These are phyloP conservation scores for Gyromitra esculenta DNA, from an alignment of 2,329 filamentous ascomycete species.

Conservation along the genomic window DNA sequence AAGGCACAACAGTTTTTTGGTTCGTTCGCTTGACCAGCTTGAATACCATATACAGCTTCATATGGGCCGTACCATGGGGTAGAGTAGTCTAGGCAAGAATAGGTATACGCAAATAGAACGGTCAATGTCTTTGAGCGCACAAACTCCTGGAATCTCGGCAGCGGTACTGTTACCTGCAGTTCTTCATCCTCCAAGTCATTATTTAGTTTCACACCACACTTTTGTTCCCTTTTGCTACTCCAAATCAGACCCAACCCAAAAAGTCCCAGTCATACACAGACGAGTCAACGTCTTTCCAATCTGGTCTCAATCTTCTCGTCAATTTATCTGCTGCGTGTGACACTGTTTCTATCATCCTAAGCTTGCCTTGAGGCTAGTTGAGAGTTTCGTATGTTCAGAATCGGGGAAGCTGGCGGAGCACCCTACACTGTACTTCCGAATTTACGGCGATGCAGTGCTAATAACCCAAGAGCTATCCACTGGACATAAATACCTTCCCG, in stretches of 20 bases:
- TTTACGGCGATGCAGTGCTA: slow-evolving; percentile 26
- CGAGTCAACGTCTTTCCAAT: slow-evolving; percentile 44
- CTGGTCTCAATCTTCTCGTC: slow-evolving; percentile 33
- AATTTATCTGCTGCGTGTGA: slow-evolving; percentile 44
- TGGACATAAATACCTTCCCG: slow-evolving; percentile 46
- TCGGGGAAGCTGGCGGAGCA: slow-evolving; percentile 46
- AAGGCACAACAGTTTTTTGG: slow-evolving; percentile 50
- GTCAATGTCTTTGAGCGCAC: slow-evolving; percentile 30
- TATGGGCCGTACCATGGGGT: slow-evolving; percentile 26
- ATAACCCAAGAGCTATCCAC: slow-evolving; percentile 22
- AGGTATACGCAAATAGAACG: slow-evolving; percentile 47
- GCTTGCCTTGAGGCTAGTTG: slow-evolving; percentile 43
- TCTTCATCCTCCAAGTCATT: slow-evolving; percentile 40
- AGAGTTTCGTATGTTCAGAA: slow-evolving; percentile 39
- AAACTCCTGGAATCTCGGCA: slow-evolving; percentile 19
- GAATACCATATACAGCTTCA: slow-evolving; percentile 32
- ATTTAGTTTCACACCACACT: slow-evolving; percentile 32
- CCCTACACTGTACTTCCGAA: slow-evolving; percentile 41
- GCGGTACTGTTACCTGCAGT: slow-evolving; percentile 24
- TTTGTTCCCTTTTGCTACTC: slow-evolving; percentile 28
- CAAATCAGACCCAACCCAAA: slow-evolving; percentile 43
- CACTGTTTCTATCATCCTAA: slow-evolving; percentile 38
- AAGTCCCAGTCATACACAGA: slow-evolving; percentile 42
- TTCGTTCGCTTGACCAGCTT: slow-evolving; percentile 44
- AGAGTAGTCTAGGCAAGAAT: slow-evolving; percentile 30